phyloP scores from a whole-genome alignment of 306 rosid species.

The cucumber (Cucumis sativus) region Cucumber_9930_V3 NC_026657.2:92501-93000 shows the following conservation, averaged over 20 bases:
- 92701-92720: slow-evolving; percentile 28
- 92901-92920: slow-evolving; percentile 38
- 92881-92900: slow-evolving; percentile 33
- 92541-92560: neutral
- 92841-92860: neutral
- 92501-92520: neutral
- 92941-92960: slow-evolving; percentile 44
- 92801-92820: slow-evolving; percentile 11
- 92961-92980: slow-evolving; percentile 27
- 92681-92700: slow-evolving; percentile 2
- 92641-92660: neutral
- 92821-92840: neutral
- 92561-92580: neutral
- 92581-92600: neutral
- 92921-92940: slow-evolving; percentile 43
- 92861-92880: neutral
- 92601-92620: neutral
- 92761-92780: slow-evolving; percentile 44
- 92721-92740: slow-evolving; percentile 77
- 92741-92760: slow-evolving; percentile 31
- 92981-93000: neutral
- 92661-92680: neutral
- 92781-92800: slow-evolving; percentile 48
- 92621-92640: neutral
- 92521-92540: neutral